Base-by-base conservation (phyloP, 495 filamentous ascomycete species). In the Lichina pygmaea region DNA sequence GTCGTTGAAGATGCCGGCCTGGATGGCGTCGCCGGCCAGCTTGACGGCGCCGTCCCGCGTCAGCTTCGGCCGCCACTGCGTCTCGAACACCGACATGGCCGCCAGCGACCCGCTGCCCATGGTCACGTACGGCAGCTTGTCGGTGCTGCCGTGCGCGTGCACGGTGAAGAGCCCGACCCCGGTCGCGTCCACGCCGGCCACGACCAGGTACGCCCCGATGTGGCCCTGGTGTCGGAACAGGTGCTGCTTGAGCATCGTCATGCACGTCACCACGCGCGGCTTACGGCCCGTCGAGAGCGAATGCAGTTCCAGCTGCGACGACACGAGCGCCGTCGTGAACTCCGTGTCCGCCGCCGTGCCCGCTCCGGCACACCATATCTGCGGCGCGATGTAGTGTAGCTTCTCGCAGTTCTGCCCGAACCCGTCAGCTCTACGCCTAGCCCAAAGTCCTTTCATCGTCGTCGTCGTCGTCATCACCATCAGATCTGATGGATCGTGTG, bases 221-320 rank as follows among this genome's bases (percentile, higher is more conserved):
- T 99, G 73, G 46, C 91, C 91, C 58, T 99, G 86, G 66, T 99
- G 79, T 50, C 80, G 76, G 78, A 95, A 99, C 49, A 99, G 78
- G 62, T 95, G 86, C 62, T 99, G 91, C 68, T 99, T 99, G 43
- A 99, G 78, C 67, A 99, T 79, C 10, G 91, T 99, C 91, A 99
- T 99, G 68, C 84, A 92, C 41, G 91, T 99, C 47, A 93, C 86
- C 47, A 99, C 91, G 50, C 91, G 81, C 16, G 91, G 86, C 60
- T 86, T 84, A 53, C 91, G 86, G 57, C 86, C 86, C 4, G 89
- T 94, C 41, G 81, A 92, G 48, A 95, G 73, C 17, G 86, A 72
- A 65, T 95, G 91, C 38, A 99, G 75, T 64, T 99, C 91, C 54
- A 99, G 75, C 61, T 93, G 86, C 44, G 91, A 99, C 60, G 83